Conservation (phyloP, 2,329 filamentous ascomycete species). For the Alternaria ethzedia region DNA sequence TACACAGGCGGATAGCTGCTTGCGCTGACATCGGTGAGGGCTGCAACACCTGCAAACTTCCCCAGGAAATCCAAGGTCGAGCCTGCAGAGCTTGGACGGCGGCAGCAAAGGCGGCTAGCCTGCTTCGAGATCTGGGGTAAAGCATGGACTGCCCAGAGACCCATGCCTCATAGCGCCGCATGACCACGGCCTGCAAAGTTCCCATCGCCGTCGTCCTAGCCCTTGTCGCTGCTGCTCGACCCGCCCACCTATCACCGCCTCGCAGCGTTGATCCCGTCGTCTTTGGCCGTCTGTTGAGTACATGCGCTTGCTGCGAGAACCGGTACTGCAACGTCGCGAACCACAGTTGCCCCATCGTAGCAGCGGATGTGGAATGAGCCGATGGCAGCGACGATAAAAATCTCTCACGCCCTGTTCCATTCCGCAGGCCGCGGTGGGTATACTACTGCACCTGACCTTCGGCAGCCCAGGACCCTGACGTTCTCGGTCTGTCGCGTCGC, state of each 20-base stretch:
- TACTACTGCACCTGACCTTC: slow-evolving; percentile 40
- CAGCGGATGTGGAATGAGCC: not conserved
- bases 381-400: slow-evolving; percentile 1
- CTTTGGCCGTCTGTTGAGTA: not conserved
- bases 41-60: slow-evolving; percentile 7
- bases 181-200: slow-evolving; percentile 14
- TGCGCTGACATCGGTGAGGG: slow-evolving; percentile 9
- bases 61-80: slow-evolving; percentile 13
- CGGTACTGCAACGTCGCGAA: not conserved
- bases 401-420: slow-evolving; percentile 26
- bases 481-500: slow-evolving; percentile 21
- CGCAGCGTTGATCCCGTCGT: not conserved
- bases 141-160: slow-evolving; percentile 12
- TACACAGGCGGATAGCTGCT: not conserved
- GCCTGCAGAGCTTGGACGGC: slow-evolving; percentile 17
- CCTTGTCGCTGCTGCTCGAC: slow-evolving; percentile 15
- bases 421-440: slow-evolving; percentile 26
- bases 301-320: not conserved
- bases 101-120: slow-evolving; percentile 19
- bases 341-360: not conserved
- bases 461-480: slow-evolving; percentile 27
- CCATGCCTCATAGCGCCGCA: slow-evolving; percentile 20
- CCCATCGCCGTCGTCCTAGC: slow-evolving; percentile 9
- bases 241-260: slow-evolving; percentile 9
- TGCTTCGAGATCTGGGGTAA: slow-evolving; percentile 17